These are phyloP conservation scores for Cucurbitaria berberidis DNA, from an alignment of 2,329 filamentous ascomycete species.

Conservation along the genomic window DNA sequence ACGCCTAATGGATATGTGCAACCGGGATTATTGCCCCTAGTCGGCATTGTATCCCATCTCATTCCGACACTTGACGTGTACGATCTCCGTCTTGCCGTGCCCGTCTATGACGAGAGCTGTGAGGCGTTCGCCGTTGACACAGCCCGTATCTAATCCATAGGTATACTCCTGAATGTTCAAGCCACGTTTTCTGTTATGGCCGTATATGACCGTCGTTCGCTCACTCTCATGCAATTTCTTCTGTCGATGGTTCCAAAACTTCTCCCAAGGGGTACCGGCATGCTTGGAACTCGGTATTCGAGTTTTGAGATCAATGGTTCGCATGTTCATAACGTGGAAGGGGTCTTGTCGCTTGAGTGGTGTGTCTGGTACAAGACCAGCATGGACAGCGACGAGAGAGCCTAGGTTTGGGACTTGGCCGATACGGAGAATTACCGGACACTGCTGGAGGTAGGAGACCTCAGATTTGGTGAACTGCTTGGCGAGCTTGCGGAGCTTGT, in stretches of 20 bases:
- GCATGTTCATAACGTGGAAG: conserved; percentile 89
- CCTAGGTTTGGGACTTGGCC: conserved; percentile 67
- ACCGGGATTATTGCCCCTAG: conserved; percentile 10
- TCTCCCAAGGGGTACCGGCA: conserved; percentile 70
- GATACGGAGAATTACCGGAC: conserved; percentile 78
- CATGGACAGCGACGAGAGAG: conserved; percentile 80
- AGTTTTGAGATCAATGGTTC: conserved; percentile 71
- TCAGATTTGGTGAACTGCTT: conserved; percentile 66
- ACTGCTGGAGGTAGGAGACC: conserved; percentile 70
- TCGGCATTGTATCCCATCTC: conserved; percentile 27
- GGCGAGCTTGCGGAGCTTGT: conserved; percentile 59
- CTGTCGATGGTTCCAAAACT: conserved; percentile 59
- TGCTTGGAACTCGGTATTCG: conserved; percentile 61
- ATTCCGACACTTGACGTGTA: conserved; percentile 50
- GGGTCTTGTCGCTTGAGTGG: conserved; percentile 74
- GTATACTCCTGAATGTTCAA: conserved; percentile 72
- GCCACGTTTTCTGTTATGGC: conserved; percentile 77
- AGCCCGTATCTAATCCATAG: conserved; percentile 85
- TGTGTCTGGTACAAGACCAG: conserved; percentile 79
- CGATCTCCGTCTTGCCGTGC: conserved; percentile 41
- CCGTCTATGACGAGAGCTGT: conserved; percentile 78
- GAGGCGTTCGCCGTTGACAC: conserved; percentile 75
- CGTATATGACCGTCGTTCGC: conserved; percentile 67
- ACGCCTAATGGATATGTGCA: conserved; percentile 8
- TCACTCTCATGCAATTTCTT: conserved; percentile 19